These are phyloP conservation scores for Gnomoniopsis sp. DNA, from an alignment of 2,329 filamentous ascomycete genomes.

Conservation along the genomic window DNA sequence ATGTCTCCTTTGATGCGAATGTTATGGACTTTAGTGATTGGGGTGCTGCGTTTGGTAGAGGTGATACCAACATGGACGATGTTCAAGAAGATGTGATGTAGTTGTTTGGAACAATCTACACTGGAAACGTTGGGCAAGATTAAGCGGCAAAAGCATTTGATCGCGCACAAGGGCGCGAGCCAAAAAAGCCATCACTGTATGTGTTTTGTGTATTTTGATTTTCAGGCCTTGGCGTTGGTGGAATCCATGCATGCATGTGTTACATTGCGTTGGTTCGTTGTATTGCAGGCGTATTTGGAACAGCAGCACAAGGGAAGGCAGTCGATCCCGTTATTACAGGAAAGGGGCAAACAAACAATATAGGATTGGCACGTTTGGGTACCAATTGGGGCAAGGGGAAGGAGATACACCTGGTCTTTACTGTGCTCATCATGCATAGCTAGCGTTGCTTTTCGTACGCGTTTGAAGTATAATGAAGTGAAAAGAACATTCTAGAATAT, in stretches of 20 bases:
- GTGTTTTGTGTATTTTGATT: neutral
- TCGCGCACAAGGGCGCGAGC: too few species aligned
- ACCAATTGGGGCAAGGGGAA: neutral
- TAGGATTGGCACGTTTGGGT: neutral
- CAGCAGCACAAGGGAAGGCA: neutral
- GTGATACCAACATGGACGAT: constrained; percentile 7
- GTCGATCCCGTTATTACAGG: neutral
- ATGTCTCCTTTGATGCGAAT: constrained; percentile 23
- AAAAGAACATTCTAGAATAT: too few species aligned
- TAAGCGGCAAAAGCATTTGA: too few species aligned
- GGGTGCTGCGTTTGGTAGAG: constrained; percentile 10
- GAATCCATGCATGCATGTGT: neutral
- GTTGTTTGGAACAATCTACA: neutral
- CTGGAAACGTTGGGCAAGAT: neutral
- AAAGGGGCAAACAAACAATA: neutral
- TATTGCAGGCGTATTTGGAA: neutral
- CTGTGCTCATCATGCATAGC: neutral
- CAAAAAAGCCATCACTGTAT: neutral
- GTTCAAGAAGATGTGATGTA: neutral
- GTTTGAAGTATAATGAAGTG: neutral
- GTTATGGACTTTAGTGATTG: constrained; percentile 19
- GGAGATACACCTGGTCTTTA: neutral
- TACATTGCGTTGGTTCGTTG: neutral
- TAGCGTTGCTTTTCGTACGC: neutral
- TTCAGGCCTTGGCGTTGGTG: neutral